Evolutionary conservation across 1,284 basidiomycete species (phyloP).

Genomic region (Acaromyces ingoldii): DNA sequence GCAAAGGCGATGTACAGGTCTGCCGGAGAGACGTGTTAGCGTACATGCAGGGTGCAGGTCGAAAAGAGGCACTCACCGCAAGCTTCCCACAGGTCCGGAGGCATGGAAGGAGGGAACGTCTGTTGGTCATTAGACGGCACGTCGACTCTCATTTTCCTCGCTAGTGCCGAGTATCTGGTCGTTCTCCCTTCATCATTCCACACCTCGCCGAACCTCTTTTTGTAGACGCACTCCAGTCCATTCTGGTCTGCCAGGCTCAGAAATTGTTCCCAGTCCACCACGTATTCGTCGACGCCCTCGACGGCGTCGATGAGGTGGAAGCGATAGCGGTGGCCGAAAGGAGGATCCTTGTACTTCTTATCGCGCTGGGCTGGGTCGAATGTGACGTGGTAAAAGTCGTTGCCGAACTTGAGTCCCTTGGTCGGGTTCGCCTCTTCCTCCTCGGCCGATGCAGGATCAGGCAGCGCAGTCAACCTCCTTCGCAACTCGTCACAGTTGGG

Average conservation of each 20-base stretch:
- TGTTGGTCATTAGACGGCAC: no score
- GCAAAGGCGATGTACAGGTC: constrained; percentile 45
- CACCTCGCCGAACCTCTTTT: constrained; percentile 65
- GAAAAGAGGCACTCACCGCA: constrained; percentile 17
- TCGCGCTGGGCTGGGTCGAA: constrained; percentile 59
- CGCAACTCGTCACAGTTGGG: constrained; percentile 63
- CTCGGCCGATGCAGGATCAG: background rate
- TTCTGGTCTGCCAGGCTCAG: constrained; percentile 79
- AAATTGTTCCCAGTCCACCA: constrained; percentile 91
- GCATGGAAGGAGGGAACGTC: no score
- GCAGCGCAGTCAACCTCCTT: background rate
- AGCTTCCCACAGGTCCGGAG: constrained; percentile 45
- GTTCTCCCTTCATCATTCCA: constrained; percentile 26
- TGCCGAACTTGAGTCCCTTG: constrained; percentile 66
- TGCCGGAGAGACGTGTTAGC: constrained; percentile 1
- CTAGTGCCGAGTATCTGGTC: constrained; percentile 21
- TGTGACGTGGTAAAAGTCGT: constrained; percentile 78
- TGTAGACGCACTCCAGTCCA: constrained; percentile 69
- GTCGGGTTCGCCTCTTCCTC: constrained; percentile 65
- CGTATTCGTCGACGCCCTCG: constrained; percentile 84
- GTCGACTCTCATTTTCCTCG: constrained; percentile 27
- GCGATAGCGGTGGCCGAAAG: constrained; percentile 79
- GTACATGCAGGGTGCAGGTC: background rate
- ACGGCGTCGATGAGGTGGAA: constrained; percentile 94
- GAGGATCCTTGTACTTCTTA: constrained; percentile 57